A percentile compares a stretch with the other conserved stretches of the same genome.
Evolutionary conservation across 139 green algal genomes (phyloP).

Genomic region (Chlorella sp.): DNA sequence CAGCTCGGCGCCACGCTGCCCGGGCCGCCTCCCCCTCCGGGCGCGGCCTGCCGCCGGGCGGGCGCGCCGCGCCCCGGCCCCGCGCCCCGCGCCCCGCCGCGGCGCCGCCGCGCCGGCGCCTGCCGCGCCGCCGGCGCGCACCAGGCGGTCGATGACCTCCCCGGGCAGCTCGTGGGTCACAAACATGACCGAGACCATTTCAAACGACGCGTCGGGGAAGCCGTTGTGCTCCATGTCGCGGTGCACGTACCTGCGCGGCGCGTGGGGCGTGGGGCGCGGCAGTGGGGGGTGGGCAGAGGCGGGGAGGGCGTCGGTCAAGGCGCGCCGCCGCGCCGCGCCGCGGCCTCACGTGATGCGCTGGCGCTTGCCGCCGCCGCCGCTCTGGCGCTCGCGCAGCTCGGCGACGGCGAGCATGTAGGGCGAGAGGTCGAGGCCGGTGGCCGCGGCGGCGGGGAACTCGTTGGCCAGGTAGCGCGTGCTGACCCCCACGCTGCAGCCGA

Average conservation of each 20-base stretch:
- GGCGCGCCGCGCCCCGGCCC: too few species aligned
- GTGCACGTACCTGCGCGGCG: constrained; percentile 77
- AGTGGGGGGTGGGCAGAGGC: too few species aligned
- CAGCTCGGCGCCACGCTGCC: too few species aligned
- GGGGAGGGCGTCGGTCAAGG: too few species aligned
- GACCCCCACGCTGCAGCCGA: constrained; percentile 86
- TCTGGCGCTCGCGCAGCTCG: constrained; percentile 59
- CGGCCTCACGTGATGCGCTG: constrained; percentile 59
- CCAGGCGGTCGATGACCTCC: constrained; percentile 23
- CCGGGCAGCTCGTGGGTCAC: constrained; percentile 86
- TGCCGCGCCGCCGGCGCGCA: not conserved
- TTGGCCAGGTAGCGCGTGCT: constrained; percentile 69
- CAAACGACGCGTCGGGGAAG: constrained; percentile 61
- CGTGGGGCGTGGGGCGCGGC: too few species aligned
- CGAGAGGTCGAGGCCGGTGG: constrained; percentile 80
- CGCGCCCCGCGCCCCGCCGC: too few species aligned
- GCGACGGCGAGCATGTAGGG: constrained; percentile 91
- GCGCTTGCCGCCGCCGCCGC: constrained; percentile 14
- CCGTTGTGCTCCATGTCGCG: constrained; percentile 61
- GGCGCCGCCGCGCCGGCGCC: not conserved
- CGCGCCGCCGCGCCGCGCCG: too few species aligned
- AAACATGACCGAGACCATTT: constrained; percentile 80
- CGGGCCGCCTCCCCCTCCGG: too few species aligned
- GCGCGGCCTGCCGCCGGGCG: too few species aligned
- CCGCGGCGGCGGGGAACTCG: constrained; percentile 48